Evolutionary conservation across 352 stramenopile species (phyloP), one percentile per base, ranked within the genome.

Genomic region (Pythium dissimile): DNA sequence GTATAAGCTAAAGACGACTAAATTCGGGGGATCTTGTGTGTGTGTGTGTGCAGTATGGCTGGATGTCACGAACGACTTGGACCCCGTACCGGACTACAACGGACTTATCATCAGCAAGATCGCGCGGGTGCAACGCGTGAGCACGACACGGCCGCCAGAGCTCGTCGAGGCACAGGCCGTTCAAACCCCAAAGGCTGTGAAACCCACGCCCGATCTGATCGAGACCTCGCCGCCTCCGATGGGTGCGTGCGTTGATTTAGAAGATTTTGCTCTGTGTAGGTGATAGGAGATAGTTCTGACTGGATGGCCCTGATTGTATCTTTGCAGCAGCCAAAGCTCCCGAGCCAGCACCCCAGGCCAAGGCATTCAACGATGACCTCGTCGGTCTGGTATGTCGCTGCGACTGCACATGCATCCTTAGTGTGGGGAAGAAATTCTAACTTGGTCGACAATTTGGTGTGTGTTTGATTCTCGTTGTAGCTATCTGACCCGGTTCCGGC

Each of bases 91-190:
- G 1, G 80, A 90, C 46, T 94, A 84, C 61, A 88, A 94, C 42
- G 84, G 84, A 5, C 66, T 92, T 20, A 69, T 94, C 32, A 70
- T 94, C 43, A 85, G 72, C 56, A 94, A 94, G 67, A 87, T 94
- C 46, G 78, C 84, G 16, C 78, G 84, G 47, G 64, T 94, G 28
- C 73, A 88, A 34, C 58, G 70, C 6, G 64, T 77, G 50, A 83
- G 53, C 35, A 66, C 61, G n/a, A 84, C 64, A 37, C 65, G 74
- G 13, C 64, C 69, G 10, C 26, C 63, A 0, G 73, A 87, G 60
- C 66, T 63, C 16, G 73, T 67, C 8, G 69, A 76, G 37, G 56
- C 48, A 6, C 66, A 63, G 24, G 42, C 66, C 31, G 67, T 77
- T 16, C 64, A 74, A 13, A 24, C 56, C 2, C 55, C 56, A 23